Evolutionary conservation across 2,329 filamentous ascomycete genomes (phyloP).

Genomic region (Helminthosporium solani): DNA sequence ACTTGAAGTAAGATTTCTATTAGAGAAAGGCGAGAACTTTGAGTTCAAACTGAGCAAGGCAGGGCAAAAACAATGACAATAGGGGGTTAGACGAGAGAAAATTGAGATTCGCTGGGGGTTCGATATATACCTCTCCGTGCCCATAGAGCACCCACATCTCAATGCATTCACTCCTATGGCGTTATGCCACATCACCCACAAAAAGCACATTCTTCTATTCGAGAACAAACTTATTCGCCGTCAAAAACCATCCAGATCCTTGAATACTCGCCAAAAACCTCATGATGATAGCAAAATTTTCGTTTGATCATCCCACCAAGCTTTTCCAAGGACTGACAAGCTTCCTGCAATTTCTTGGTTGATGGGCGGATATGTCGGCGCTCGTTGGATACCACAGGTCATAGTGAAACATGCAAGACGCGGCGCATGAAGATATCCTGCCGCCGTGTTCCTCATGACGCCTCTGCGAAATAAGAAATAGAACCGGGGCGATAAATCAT

Average conservation of each 20-base stretch:
- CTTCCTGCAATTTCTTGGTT: conserved; percentile 4
- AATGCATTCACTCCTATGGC: not conserved
- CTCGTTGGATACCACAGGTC: not conserved
- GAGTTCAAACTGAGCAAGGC: not conserved
- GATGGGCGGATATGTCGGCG: not conserved
- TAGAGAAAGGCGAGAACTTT: not conserved
- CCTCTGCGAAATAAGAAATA: too few relatives aligned
- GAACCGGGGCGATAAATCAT: too few relatives aligned
- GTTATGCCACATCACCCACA: not conserved
- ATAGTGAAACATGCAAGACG: too few relatives aligned
- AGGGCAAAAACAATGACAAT: too few relatives aligned
- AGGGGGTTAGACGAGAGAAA: too few relatives aligned
- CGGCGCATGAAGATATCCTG: too few relatives aligned
- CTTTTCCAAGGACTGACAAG: conserved; percentile 8
- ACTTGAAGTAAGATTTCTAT: too few relatives aligned
- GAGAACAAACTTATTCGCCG: conserved; percentile 4
- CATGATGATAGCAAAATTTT: not conserved
- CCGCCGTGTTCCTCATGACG: too few relatives aligned
- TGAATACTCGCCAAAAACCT: not conserved
- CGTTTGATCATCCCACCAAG: not conserved
- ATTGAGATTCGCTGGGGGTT: too few relatives aligned
- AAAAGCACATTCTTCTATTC: not conserved
- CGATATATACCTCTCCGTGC: too few relatives aligned
- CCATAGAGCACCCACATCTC: not conserved
- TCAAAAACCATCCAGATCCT: not conserved